These are phyloP conservation scores for Cladophialophora immunda DNA, from an alignment of 2,329 filamentous ascomycete species.

Conservation along the genomic window DNA sequence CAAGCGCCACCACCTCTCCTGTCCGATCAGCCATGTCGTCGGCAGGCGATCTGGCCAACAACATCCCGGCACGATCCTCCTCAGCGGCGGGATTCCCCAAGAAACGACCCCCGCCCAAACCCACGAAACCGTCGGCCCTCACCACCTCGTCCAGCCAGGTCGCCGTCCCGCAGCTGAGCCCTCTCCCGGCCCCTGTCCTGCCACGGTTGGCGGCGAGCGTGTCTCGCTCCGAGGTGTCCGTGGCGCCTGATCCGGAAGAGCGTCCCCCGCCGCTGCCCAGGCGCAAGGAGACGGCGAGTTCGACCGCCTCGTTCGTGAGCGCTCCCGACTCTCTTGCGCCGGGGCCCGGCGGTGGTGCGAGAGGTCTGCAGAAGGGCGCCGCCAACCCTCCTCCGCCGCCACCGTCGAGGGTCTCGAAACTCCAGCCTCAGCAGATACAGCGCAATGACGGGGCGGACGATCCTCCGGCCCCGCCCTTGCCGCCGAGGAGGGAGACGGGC, in stretches of 20 bases:
- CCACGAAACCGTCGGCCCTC: constrained; percentile 66
- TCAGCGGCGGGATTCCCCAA: constrained; percentile 47
- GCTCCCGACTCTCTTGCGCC: constrained; percentile 23
- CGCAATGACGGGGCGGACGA: constrained; percentile 9
- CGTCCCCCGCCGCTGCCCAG: constrained; percentile 36
- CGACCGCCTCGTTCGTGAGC: constrained; percentile 34
- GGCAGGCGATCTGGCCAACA: constrained; percentile 37
- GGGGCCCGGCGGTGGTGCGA: constrained; percentile 8
- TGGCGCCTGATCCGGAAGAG: constrained; percentile 12
- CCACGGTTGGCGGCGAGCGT: constrained; percentile 20
- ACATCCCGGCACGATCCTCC: constrained; percentile 48
- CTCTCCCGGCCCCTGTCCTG: constrained; percentile 24
- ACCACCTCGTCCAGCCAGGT: constrained; percentile 38
- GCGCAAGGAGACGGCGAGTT: constrained; percentile 34
- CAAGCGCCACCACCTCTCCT: constrained; percentile 27
- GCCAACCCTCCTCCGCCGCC: constrained; percentile 15
- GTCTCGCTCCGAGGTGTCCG: constrained; percentile 9
- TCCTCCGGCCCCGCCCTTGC: constrained; percentile 27
- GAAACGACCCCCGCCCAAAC: constrained; percentile 65
- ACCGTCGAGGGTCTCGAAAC: constrained; percentile 10
- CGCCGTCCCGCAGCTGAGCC: constrained; percentile 25
- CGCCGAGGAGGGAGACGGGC: constrained; percentile 29
- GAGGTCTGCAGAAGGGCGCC: background rate
- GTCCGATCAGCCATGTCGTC: constrained; percentile 12
- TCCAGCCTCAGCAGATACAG: constrained; percentile 15